Conservation (phyloP, 2,329 filamentous ascomycete species). For the Ascocoryne sarcoides region DNA sequence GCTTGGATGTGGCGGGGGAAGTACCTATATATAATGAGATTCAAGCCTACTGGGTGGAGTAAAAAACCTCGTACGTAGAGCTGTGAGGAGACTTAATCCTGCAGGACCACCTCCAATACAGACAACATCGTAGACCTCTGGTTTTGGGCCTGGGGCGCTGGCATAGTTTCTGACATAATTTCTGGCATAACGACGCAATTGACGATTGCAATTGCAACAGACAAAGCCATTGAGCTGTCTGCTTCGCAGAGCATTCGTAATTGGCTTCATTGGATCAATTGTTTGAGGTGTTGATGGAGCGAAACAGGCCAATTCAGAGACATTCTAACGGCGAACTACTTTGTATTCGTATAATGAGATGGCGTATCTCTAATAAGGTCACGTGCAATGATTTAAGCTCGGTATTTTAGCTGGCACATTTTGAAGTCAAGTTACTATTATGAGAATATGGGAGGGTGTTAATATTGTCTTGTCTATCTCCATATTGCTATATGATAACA, state of each 20-base stretch:
- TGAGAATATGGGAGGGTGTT: no score
- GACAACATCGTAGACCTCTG: constrained; percentile 29
- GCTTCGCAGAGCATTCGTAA: constrained; percentile 1
- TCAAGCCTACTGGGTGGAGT: background rate
- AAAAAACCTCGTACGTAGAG: constrained; percentile 51
- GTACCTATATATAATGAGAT: constrained; percentile 44
- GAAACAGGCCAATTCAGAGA: no score
- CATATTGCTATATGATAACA: no score
- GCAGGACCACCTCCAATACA: constrained; percentile 35
- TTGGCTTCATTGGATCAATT: constrained; percentile 1
- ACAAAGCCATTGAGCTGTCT: constrained; percentile 16
- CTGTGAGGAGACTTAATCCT: constrained; percentile 72
- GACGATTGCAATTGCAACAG: constrained; percentile 20
- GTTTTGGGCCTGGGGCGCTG: constrained; percentile 8
- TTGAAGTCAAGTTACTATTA: no score
- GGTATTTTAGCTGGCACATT: no score
- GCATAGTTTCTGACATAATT: constrained; percentile 20
- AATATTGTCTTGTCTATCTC: no score
- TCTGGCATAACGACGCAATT: constrained; percentile 19
- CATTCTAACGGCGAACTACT: no score
- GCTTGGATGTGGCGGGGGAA: constrained; percentile 62
- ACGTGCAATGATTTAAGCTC: no score
- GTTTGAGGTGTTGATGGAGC: background rate
- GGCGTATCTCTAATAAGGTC: no score
- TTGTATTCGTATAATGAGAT: no score